These are phyloP conservation scores for Penicillium brevicompactum DNA, from an alignment of 2,329 filamentous ascomycete genomes.

Conservation along the genomic window DNA sequence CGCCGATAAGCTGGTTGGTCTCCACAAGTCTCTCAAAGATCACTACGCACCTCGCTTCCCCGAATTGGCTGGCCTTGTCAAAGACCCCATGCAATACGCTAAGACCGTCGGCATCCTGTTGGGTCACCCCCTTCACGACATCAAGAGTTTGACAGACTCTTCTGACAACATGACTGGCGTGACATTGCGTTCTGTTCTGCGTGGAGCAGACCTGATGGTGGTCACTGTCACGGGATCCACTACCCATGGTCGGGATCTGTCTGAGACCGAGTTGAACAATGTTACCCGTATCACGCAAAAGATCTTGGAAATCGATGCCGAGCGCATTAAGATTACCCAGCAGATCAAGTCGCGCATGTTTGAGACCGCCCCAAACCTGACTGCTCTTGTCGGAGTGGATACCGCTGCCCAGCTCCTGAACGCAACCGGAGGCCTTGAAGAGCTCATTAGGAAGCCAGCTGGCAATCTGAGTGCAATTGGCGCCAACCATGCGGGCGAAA, in stretches of 20 bases:
- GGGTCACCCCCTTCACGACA: slow-evolving; percentile 87
- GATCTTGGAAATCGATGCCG: slow-evolving; percentile 81
- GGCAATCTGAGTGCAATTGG: slow-evolving; percentile 92
- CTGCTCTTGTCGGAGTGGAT: slow-evolving; percentile 83
- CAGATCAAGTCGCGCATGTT: slow-evolving; percentile 98
- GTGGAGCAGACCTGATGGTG: slow-evolving; percentile 90
- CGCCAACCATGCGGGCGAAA: slow-evolving; percentile 78
- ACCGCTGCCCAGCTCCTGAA: slow-evolving; percentile 97
- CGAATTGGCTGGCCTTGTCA: slow-evolving; percentile 85
- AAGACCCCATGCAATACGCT: slow-evolving; percentile 90
- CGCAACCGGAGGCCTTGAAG: slow-evolving; percentile 83
- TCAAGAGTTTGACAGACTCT: slow-evolving; percentile 76
- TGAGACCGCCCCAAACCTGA: slow-evolving; percentile 91
- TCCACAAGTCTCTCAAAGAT: slow-evolving; percentile 95
- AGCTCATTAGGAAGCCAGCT: slow-evolving; percentile 86
- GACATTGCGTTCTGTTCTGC: slow-evolving; percentile 77
- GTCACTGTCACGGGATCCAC: slow-evolving; percentile 93
- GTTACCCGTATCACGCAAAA: slow-evolving; percentile 82
- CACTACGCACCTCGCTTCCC: slow-evolving; percentile 94
- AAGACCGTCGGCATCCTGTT: slow-evolving; percentile 92
- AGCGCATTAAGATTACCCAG: slow-evolving; percentile 83
- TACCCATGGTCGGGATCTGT: slow-evolving; percentile 78
- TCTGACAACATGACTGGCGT: slow-evolving; percentile 76
- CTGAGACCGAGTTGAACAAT: slow-evolving; percentile 70
- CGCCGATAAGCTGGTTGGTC: slow-evolving; percentile 85